Base-by-base conservation (phyloP, 1,284 basidiomycete species). In the Ceratobasidium sp. region DNA sequence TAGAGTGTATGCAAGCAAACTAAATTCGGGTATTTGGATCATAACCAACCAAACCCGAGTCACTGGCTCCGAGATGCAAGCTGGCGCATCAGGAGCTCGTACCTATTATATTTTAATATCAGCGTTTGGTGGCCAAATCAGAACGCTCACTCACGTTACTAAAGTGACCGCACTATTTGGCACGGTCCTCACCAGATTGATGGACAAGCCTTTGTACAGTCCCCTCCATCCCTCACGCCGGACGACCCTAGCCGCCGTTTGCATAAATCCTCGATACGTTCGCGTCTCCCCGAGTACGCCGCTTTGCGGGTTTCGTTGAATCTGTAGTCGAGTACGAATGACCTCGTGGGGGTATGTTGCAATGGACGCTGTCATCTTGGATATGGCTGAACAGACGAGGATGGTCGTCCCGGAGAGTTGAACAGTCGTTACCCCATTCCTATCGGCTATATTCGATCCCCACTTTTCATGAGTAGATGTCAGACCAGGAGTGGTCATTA, bases 261-360 rank as follows among this genome's bases (percentile, higher is more conserved):
- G 88, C 46, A 95, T 83, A 77, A 97, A 85, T 22, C 94, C 92
- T 76, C 88, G 86, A 77, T 87, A 86, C 7, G 77, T 68, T 22
- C 74, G 77, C 7, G 46, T 76, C 29, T 62, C 52, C 13, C 57
- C 56, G n/a, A 57, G 49, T 6, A 29, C 54, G 74, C 88, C 87
- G 76, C 88, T 86, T 54, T 87, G 85, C 56, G 92, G 84, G 56
- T 90, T 89, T 76, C 89, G 88, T 75, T 90, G 89, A 80, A 96
- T 95, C 84, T 98, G 96, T 49, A 98, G 85, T 5, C 96, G 90
- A 34, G 96, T 98, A 11, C 96, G 92, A 22, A 98, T 88, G 56
- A 98, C 97, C 84, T 98, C 96, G 83, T 98, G 96, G 0, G 97
- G 97, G 84, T 98, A 98, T 40, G 97, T 98, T 32, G 92, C 92